Evolutionary conservation across 192 early-diverging fungal species (phyloP), one percentile per base, ranked within the genome.

Genomic region (Backusella tarrabulga): DNA sequence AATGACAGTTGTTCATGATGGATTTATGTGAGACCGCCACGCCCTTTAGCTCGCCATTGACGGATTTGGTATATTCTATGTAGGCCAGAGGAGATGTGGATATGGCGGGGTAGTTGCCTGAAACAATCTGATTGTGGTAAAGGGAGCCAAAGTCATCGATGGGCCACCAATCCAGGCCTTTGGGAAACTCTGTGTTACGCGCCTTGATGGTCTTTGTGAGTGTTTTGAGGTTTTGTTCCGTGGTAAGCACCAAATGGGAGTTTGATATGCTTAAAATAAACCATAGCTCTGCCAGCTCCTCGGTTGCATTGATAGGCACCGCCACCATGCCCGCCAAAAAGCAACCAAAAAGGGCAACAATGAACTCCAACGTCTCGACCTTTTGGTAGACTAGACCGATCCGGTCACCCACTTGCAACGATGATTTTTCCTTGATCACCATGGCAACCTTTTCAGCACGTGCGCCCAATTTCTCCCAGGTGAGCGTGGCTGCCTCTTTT

Each of bases 41-140:
- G 34, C 95, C 95, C 83, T 96, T 95, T 14, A 96, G 83, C 81
- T 93, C 91, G 44, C 94, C 93, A 72, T 91, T 92, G 5, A 91
- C 90, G 68, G 91, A 90, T 77, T 95, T 96, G 75, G 92, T 92
- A 70, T 92, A 95, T 81, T 95, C 94, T 35, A 96, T 90, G 69
- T 95, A 95, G 1, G 95, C 95, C 34, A 93, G 79, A 40, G 95
- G 93, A 14, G 88, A 80, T 1, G 81, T 34, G 0, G 77, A 74
- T 35, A 88, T 87, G n/a, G 73, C 63, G 2, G 81, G 80, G 76
- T 88, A 84, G 0, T 88, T 84, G 14, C 40, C 56, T 3, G 38
- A 50, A 2, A 83, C 85, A 42, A 86, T 87, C 26, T 85, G 84
- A 38, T 72, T 26, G 2, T 79, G 87, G 75, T 85, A 87, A 75